Evolutionary conservation across 2,329 filamentous ascomycete species (phyloP).

Genomic region (Botrytis sinoallii): DNA sequence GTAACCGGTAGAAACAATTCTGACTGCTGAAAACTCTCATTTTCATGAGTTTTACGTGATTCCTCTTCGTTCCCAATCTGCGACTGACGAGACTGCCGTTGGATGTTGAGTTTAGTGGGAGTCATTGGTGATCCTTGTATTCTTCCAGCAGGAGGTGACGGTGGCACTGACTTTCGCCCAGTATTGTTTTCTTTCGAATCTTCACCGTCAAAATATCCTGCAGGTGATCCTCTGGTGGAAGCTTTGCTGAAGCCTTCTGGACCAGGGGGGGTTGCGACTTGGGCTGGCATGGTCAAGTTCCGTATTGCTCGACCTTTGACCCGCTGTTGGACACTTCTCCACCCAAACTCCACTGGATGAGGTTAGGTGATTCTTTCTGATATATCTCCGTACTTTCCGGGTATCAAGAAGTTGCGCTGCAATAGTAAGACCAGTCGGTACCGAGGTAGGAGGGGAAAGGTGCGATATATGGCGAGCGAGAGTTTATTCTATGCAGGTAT

Average conservation of each 20-base stretch:
- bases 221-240: slow-evolving; percentile 15
- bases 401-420: not conserved
- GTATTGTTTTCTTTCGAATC: slow-evolving; percentile 31
- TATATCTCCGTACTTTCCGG: slow-evolving; percentile 6
- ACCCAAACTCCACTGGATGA: not conserved
- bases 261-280: slow-evolving; percentile 27
- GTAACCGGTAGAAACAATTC: slow-evolving; percentile 25
- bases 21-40: slow-evolving; percentile 24
- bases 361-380: not conserved
- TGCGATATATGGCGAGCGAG: not conserved
- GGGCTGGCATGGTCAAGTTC: slow-evolving; percentile 18
- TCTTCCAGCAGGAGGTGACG: slow-evolving; percentile 33
- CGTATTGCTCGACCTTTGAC: slow-evolving; percentile 10
- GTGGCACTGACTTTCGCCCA: slow-evolving; percentile 27
- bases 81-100: slow-evolving; percentile 49
- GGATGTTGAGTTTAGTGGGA: slow-evolving; percentile 54
- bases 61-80: slow-evolving; percentile 45
- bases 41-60: slow-evolving; percentile 13
- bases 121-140: slow-evolving; percentile 54
- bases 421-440: not conserved
- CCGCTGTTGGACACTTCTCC: slow-evolving; percentile 11
- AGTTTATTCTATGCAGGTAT: not conserved
- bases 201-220: slow-evolving; percentile 22
- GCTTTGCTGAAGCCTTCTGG: slow-evolving; percentile 24
- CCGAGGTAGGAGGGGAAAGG: not conserved